Base-by-base conservation (phyloP, 1,139 yeast species). In the Nakaseomyces sp. region DNA sequence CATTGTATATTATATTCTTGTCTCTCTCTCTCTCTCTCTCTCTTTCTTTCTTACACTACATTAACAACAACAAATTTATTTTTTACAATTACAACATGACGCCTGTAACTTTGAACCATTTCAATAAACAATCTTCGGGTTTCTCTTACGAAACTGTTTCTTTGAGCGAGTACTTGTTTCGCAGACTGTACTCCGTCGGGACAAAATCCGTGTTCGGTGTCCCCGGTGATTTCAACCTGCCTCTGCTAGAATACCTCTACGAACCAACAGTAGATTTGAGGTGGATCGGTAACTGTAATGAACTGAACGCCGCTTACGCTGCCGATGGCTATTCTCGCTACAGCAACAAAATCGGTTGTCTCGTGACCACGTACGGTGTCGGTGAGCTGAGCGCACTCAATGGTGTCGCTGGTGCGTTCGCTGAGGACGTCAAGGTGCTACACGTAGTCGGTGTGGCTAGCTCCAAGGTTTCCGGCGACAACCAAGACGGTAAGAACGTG, bases 371-470 rank as follows among this genome's bases (percentile, higher is more conserved):
- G 2, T 77, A 69, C 60, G 87, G 87, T 44, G 89, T 81, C 18
- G 89, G 89, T 47, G 89, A 81, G 58, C 68, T 81, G 50, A 73
- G 81, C 31, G 84, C 86, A 2, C 58, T 79, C 43, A 80, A 79
- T 53, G 86, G 84, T 20, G 64, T 80, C 42, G 76, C 85, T 15
- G 83, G 86, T 43, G 73, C 84, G 0, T 80, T 74, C 61, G 78
- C 85, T 17, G 87, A 81, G 59, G 74, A 70, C 53, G 74, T 76
- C 18, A 81, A 81, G 10, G 65, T 79, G 5, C 69, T 81, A 47
- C 86, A 80, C 56, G 73, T 81, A 50, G 87, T 80, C 10, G 88
- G 87, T 30, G 72, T 76, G 5, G 79, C 81, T 5, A 71, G 78
- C 12, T 47, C 58, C 38, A 66, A 72, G 2, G 48, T 44, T 28